Evolutionary conservation across 305 asterid species (phyloP).

Genomic region (Solanum aculeatissimum): DNA sequence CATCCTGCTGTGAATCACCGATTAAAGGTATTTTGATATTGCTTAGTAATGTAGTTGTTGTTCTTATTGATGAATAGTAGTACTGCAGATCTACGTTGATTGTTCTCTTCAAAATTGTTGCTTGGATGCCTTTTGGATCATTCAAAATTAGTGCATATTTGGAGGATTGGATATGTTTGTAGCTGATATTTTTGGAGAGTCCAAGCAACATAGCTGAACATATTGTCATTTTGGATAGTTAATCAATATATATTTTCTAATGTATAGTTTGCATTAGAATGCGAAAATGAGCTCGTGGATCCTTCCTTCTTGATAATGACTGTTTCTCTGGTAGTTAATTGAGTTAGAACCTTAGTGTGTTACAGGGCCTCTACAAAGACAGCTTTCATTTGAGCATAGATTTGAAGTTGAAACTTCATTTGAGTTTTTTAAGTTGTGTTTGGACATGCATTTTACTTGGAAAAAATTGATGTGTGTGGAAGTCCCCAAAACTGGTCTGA

Average conservation of each 20-base stretch:
- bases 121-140: neutral
- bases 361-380: neutral
- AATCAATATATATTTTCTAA: neutral
- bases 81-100: neutral
- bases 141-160: neutral
- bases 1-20: constrained; percentile 93
- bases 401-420: neutral
- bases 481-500: too few species aligned
- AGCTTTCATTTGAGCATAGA: neutral
- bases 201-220: neutral
- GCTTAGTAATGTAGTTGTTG: neutral
- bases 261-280: neutral
- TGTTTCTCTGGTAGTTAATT: neutral
- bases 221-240: neutral
- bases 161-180: neutral
- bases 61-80: neutral
- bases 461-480: too few species aligned
- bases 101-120: neutral
- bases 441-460: too few species aligned
- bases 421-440: neutral
- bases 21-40: constrained; percentile 41
- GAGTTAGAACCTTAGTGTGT: neutral
- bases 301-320: neutral
- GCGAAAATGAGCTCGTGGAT: neutral
- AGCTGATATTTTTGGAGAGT: neutral